Evolutionary conservation across 805 yeast species (phyloP).

Genomic region (Candida loeiensis): DNA sequence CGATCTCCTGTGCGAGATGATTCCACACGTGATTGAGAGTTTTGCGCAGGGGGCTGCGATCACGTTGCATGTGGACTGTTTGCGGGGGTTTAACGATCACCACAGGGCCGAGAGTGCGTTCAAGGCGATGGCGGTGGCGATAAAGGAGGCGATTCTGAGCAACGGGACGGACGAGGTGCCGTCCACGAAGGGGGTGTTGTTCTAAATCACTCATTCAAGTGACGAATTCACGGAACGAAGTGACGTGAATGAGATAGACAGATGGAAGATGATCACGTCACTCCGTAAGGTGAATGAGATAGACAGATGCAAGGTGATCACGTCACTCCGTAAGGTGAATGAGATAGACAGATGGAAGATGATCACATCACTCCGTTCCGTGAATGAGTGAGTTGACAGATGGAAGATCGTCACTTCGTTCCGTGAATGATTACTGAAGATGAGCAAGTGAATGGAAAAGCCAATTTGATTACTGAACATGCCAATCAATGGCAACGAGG

Average conservation of each 20-base stretch:
- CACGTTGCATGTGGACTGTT: slow-evolving; percentile 90
- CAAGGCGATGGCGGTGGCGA: slow-evolving; percentile 91
- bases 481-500: no score
- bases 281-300: neutral
- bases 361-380: no score
- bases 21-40: slow-evolving; percentile 93
- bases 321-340: neutral
- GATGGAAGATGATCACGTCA: no score
- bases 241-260: neutral
- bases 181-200: slow-evolving; percentile 91
- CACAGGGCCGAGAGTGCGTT: slow-evolving; percentile 96
- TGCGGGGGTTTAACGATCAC: slow-evolving; percentile 93
- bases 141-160: slow-evolving; percentile 76
- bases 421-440: no score
- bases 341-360: no score
- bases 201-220: slow-evolving; percentile 42
- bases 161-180: slow-evolving; percentile 92
- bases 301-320: no score
- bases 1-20: slow-evolving; percentile 90
- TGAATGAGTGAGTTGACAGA: neutral
- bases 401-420: no score
- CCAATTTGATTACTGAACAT: no score
- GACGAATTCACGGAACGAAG: neutral
- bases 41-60: slow-evolving; percentile 90
- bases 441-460: no score